These are phyloP conservation scores for Tylopilus rubrobrunneus DNA, from an alignment of 768 basidiomycete species.

Conservation along the genomic window DNA sequence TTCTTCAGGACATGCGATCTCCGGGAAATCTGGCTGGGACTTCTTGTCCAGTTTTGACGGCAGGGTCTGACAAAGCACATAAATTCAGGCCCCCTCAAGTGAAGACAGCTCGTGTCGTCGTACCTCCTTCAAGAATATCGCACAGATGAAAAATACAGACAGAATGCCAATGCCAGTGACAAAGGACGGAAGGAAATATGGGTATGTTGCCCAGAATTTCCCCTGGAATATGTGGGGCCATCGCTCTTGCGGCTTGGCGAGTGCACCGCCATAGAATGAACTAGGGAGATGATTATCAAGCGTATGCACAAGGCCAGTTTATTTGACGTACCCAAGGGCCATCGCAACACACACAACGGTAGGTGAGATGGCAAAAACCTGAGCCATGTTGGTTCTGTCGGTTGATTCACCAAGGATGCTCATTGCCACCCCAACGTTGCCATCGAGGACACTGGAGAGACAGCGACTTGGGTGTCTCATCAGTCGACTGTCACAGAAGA, in stretches of 20 bases:
- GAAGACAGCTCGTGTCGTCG: not conserved
- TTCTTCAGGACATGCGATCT: not conserved
- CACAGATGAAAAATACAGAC: slow-evolving; percentile 14
- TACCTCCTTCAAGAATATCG: slow-evolving; percentile 31
- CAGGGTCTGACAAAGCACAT: slow-evolving; percentile 19
- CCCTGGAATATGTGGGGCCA: slow-evolving; percentile 48
- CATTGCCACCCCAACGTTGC: slow-evolving; percentile 39
- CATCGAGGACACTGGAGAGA: slow-evolving; percentile 35
- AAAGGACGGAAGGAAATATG: slow-evolving; percentile 36
- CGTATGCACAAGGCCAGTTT: not conserved
- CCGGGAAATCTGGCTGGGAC: not conserved
- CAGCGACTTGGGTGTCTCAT: slow-evolving; percentile 27
- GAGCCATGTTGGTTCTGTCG: no score
- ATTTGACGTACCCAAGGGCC: not conserved
- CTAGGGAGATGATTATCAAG: slow-evolving; percentile 26
- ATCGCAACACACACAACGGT: no score
- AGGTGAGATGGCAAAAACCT: no score
- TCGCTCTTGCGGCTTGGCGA: slow-evolving; percentile 34
- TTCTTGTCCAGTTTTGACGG: slow-evolving; percentile 15
- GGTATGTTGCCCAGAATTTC: slow-evolving; percentile 34
- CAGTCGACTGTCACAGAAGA: not conserved
- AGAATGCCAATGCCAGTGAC: slow-evolving; percentile 16
- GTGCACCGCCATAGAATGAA: slow-evolving; percentile 50
- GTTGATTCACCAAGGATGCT: no score
- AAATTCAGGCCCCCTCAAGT: not conserved